These are phyloP conservation scores for Centrapalus pauciflorus DNA, from an alignment of 129 eudicot genomes.

Conservation along the genomic window DNA sequence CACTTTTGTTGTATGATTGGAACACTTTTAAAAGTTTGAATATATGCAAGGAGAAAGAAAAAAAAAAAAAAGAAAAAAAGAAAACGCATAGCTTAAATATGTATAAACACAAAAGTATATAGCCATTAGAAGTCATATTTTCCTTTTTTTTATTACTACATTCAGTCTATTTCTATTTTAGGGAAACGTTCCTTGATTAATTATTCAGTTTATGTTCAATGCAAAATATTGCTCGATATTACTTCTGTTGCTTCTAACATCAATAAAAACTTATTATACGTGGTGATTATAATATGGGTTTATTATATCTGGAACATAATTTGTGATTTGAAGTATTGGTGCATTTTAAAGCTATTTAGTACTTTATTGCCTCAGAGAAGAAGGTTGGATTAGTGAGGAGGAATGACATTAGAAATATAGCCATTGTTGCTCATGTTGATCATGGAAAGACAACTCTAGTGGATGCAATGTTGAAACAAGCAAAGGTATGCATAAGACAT, in stretches of 20 bases:
- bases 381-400: constrained; percentile 66
- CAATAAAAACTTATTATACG: neutral
- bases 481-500: constrained; percentile 51
- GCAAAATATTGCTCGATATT: neutral
- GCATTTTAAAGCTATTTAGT: neutral
- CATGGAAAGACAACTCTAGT: constrained; percentile 98
- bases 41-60: too few species aligned
- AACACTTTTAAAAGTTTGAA: too few species aligned
- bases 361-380: constrained; percentile 32
- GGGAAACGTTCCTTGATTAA: neutral
- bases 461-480: constrained; percentile 93
- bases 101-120: too few species aligned
- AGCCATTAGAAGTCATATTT: too few species aligned
- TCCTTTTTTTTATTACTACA: too few species aligned
- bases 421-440: constrained; percentile 99
- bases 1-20: too few species aligned
- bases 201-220: neutral
- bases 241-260: neutral
- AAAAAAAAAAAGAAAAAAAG: too few species aligned
- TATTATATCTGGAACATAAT: neutral
- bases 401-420: constrained; percentile 83
- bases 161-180: too few species aligned
- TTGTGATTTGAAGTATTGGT: neutral
- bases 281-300: neutral
- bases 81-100: too few species aligned